These are phyloP conservation scores for Plasmodium ovale DNA, from an alignment of 169 alveolate genomes.

Conservation along the genomic window DNA sequence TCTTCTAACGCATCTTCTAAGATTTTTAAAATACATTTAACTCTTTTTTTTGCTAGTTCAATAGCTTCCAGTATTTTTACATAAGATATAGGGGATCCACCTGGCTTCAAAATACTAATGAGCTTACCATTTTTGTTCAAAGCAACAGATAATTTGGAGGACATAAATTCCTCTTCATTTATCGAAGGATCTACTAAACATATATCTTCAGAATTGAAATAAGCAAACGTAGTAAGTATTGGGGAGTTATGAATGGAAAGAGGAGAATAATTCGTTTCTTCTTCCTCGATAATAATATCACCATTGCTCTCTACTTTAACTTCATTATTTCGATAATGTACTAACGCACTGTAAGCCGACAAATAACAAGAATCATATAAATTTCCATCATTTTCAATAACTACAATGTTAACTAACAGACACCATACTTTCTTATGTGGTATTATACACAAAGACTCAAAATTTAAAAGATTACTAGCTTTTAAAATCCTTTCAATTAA, in stretches of 20 bases:
- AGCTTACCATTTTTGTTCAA: conserved; percentile 41
- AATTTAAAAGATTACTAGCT: conserved; percentile 60
- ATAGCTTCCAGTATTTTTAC: conserved; percentile 36
- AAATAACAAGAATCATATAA: conserved; percentile 61
- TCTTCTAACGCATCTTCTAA: conserved; percentile 69
- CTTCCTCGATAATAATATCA: conserved; percentile 39
- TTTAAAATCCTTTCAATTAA: conserved; percentile 59
- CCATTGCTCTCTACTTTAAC: conserved; percentile 15
- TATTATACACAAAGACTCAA: conserved; percentile 65
- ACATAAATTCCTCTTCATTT: conserved; percentile 71
- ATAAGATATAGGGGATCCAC: conserved; percentile 54
- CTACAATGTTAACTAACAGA: conserved; percentile 32
- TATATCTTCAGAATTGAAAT: conserved; percentile 30
- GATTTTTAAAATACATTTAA: conserved; percentile 44
- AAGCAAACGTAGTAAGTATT: conserved; percentile 66
- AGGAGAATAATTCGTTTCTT: conserved; percentile 41
- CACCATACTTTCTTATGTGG: conserved; percentile 73
- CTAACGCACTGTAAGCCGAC: conserved; percentile 61
- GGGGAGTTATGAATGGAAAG: conserved; percentile 55
- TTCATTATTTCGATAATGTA: conserved; percentile 45
- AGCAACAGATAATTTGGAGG: conserved; percentile 55
- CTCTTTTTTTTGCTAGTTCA: conserved; percentile 60
- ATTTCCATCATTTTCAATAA: conserved; percentile 68
- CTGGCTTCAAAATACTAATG: conserved; percentile 56
- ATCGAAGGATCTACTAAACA: conserved; percentile 46